Conservation (phyloP, 805 yeast species). For the Barnettozyma salicaria region DNA sequence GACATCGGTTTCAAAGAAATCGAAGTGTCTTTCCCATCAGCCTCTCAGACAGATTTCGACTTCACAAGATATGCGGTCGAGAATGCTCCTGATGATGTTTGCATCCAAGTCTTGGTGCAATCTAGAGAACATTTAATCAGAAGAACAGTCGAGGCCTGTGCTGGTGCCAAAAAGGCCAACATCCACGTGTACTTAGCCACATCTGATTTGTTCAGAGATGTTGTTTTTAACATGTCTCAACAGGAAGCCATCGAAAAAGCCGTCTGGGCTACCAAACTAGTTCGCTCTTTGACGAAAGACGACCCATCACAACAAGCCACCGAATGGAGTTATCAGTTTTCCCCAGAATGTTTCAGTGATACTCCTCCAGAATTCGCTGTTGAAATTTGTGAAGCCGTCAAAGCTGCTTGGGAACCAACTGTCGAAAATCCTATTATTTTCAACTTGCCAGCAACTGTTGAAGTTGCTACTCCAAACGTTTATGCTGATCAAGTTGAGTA, state of each 20-base stretch:
- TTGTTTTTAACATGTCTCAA: slow-evolving; percentile 66
- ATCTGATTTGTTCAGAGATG: slow-evolving; percentile 67
- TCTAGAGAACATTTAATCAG: slow-evolving; percentile 69
- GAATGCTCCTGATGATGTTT: slow-evolving; percentile 69
- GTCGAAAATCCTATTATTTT: slow-evolving; percentile 67
- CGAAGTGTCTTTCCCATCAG: slow-evolving; percentile 77
- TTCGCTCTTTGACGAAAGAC: slow-evolving; percentile 65
- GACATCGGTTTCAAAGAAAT: slow-evolving; percentile 77
- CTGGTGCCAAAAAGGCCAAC: slow-evolving; percentile 68
- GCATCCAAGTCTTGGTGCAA: slow-evolving; percentile 68
- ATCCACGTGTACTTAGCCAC: slow-evolving; percentile 73
- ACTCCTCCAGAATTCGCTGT: slow-evolving; percentile 70
- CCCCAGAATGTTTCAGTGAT: slow-evolving; percentile 75
- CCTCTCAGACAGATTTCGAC: slow-evolving; percentile 78
- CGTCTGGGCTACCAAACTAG: slow-evolving; percentile 62
- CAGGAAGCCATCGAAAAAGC: slow-evolving; percentile 66
- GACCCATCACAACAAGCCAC: slow-evolving; percentile 61
- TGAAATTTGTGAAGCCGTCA: slow-evolving; percentile 75
- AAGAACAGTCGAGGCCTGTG: slow-evolving; percentile 67
- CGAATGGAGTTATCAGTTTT: slow-evolving; percentile 65
- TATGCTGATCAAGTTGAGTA: slow-evolving; percentile 81
- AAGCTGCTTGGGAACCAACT: slow-evolving; percentile 75
- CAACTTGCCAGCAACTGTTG: slow-evolving; percentile 79
- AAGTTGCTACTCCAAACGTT: slow-evolving; percentile 67
- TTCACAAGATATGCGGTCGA: slow-evolving; percentile 77